phyloP scores from a whole-genome alignment of 169 alveolate species.

The Plasmodium blacklocki region DNA sequence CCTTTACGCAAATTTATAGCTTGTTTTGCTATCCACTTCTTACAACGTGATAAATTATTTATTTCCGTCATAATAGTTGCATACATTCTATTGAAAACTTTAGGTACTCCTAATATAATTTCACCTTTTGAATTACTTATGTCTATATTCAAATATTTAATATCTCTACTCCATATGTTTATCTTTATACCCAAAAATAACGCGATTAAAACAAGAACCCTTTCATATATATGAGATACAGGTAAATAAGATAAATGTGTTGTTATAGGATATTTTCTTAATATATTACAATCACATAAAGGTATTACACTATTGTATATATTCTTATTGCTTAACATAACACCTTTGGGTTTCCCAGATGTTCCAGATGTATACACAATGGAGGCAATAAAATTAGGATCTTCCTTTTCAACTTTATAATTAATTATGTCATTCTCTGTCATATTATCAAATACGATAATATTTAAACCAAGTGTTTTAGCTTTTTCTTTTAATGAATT shows the following conservation, averaged over 20 bases:
- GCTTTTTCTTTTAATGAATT: not conserved
- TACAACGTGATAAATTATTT: slow-evolving; percentile 15
- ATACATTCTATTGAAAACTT: slow-evolving; percentile 34
- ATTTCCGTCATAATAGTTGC: slow-evolving; percentile 19
- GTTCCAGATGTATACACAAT: slow-evolving; percentile 98
- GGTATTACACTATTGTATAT: slow-evolving; percentile 21
- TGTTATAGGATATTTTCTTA: not conserved
- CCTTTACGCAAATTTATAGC: not conserved
- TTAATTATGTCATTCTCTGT: not conserved
- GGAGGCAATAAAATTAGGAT: slow-evolving; percentile 88
- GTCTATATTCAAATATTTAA: slow-evolving; percentile 1
- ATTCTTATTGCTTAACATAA: slow-evolving; percentile 90
- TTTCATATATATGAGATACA: slow-evolving; percentile 96
- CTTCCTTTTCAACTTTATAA: not conserved
- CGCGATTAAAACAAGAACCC: slow-evolving; percentile 80
- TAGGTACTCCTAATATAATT: slow-evolving; percentile 45
- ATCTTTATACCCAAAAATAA: slow-evolving; percentile 9
- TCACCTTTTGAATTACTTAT: not conserved
- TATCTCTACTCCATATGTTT: slow-evolving; percentile 41
- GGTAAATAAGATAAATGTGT: slow-evolving; percentile 94
- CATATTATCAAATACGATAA: not conserved
- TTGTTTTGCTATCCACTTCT: slow-evolving; percentile 7
- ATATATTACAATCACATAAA: not conserved
- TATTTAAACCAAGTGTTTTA: not conserved
- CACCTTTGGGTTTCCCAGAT: slow-evolving; percentile 99